Evolutionary conservation across 129 eudicot genomes (phyloP).

Genomic region (Silybum marianum): DNA sequence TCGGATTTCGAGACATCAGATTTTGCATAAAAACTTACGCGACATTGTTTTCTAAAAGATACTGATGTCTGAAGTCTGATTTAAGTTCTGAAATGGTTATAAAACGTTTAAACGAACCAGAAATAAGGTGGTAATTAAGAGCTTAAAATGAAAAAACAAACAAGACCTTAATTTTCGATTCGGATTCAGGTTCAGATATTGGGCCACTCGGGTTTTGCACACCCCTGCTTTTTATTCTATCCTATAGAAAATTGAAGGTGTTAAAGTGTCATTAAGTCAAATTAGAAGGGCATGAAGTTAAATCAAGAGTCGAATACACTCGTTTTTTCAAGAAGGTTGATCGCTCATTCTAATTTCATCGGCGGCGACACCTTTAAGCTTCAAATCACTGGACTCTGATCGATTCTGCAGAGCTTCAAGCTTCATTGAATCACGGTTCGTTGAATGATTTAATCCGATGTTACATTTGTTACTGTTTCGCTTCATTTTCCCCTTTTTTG

Average conservation of each 20-base stretch:
- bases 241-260: not conserved
- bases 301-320: not conserved
- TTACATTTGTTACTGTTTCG: not conserved
- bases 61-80: no score
- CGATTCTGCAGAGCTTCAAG: constrained; percentile 18
- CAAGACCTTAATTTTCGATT: no score
- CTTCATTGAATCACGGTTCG: constrained; percentile 28
- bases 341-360: constrained; percentile 23
- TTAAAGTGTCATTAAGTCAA: not conserved
- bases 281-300: constrained; percentile 4
- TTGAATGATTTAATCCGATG: not conserved
- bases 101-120: no score
- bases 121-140: no score
- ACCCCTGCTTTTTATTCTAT: no score
- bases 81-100: no score
- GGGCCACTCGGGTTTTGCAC: no score
- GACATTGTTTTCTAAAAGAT: no score
- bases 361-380: constrained; percentile 36
- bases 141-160: no score
- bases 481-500: not conserved
- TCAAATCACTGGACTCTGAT: constrained; percentile 9
- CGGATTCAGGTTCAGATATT: no score
- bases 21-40: no score
- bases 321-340: constrained; percentile 2
- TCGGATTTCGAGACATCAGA: no score